Base-by-base conservation (phyloP, 2,329 filamentous ascomycete genomes). In the Hortaea werneckii region DNA sequence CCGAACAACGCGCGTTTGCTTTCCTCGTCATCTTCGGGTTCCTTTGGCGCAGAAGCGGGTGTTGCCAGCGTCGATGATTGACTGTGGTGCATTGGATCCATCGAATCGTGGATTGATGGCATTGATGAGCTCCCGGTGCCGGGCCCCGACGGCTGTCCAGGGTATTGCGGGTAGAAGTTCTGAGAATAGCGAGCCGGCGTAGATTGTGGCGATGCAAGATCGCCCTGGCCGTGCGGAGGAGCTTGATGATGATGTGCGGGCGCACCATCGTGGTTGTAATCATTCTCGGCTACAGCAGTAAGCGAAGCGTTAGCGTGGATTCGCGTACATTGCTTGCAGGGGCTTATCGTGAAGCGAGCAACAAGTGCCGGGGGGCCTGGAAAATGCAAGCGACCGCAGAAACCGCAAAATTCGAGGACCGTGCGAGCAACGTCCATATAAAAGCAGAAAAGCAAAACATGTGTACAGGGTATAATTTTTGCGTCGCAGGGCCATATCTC, bases 1-100 rank as follows among this genome's bases (percentile, higher is more conserved):
- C 87, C 87, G 65, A 95, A 95, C 39, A 95, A 78, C 41, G 81
- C 80, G 11, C 80, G 77, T 43, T 73, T 83, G 70, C 64, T 62
- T 50, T 78, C 76, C 58, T 82, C 73, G 50, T 75, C 71, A 48
- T 76, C 72, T n/a, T 35, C 32, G 54, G 76, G 67, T 29, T 56
- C 57, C 29, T 63, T 50, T 48, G 61, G 62, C 40, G 58, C 65
- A n/a, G 66, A 67, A 35, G 67, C 63, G 6, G 67, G 49, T 11
- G 54, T 54, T 7, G 60, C 53, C 34, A 57, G 61, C 9, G 72
- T 51, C 29, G 58, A 56, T 37, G 54, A 53, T 20, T 56, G 53
- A 34, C 47, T 40, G 4, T 35, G 32, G 34, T 56, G 57, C 54
- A 63, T 72, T 54, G 67, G 68, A 53, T 68, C 71, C 50, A 82